These are phyloP conservation scores for Heimioporus sp. DNA, from an alignment of 768 basidiomycete species.

Conservation along the genomic window DNA sequence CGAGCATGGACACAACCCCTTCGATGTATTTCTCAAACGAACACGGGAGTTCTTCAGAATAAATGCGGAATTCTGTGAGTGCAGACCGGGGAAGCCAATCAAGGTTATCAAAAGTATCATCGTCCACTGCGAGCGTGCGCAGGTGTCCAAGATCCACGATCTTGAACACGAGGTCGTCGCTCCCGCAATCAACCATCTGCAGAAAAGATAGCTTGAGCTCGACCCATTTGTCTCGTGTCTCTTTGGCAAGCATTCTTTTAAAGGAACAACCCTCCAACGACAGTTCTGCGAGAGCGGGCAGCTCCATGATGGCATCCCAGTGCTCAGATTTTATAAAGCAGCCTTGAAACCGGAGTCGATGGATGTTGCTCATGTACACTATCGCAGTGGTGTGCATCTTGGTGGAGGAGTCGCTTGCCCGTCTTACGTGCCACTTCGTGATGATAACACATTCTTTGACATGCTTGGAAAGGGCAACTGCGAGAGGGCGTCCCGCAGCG, in stretches of 20 bases:
- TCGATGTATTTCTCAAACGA: not conserved
- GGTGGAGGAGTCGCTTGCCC: not conserved
- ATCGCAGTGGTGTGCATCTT: constrained; percentile 3
- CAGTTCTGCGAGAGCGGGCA: constrained; percentile 15
- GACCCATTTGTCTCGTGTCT: no score
- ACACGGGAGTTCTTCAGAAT: no score
- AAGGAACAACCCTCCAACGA: constrained; percentile 6
- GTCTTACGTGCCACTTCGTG: not conserved
- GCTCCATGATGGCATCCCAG: constrained; percentile 12
- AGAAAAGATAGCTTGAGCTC: constrained; percentile 9
- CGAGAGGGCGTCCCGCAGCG: constrained; percentile 23
- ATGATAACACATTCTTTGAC: constrained; percentile 26
- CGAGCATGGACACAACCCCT: not conserved
- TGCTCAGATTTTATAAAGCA: constrained; percentile 11
- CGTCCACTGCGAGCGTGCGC: not conserved
- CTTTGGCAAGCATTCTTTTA: not conserved
- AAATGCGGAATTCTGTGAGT: constrained; percentile 3
- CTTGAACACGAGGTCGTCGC: not conserved
- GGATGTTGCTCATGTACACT: constrained; percentile 19
- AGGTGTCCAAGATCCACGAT: not conserved
- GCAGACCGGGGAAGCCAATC: not conserved
- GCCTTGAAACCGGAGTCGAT: constrained; percentile 4
- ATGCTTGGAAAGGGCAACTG: constrained; percentile 27
- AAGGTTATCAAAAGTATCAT: no score
- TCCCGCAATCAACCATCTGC: not conserved